phyloP scores from a whole-genome alignment of 176 grass and related monocot genomes.

The Paspalum vaginatum region DNA sequence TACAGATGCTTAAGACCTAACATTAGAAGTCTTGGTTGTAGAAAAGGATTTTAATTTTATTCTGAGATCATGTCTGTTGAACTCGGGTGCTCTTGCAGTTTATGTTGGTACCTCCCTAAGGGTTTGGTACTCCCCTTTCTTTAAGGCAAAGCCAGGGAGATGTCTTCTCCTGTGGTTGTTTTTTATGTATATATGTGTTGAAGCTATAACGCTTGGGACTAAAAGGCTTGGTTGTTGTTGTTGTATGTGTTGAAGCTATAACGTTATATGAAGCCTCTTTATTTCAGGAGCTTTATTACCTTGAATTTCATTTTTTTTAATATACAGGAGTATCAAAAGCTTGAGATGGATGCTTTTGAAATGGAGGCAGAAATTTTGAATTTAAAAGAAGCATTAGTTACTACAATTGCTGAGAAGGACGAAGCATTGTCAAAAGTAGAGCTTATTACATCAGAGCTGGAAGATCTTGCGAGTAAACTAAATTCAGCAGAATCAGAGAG shows the following conservation, averaged over 20 bases:
- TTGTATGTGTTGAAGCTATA: neutral
- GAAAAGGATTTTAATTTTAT: neutral
- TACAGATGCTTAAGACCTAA: neutral
- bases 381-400: slow-evolving; percentile 66
- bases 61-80: neutral
- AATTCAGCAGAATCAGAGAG: slow-evolving; percentile 57
- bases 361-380: slow-evolving; percentile 71
- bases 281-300: slow-evolving; percentile 15
- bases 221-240: no score
- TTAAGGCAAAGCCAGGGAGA: neutral
- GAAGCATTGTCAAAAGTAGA: slow-evolving; percentile 64
- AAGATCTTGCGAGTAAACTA: slow-evolving; percentile 60
- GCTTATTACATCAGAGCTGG: slow-evolving; percentile 58
- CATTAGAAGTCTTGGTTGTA: neutral
- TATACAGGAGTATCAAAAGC: slow-evolving; percentile 77
- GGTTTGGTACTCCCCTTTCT: neutral
- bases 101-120: neutral
- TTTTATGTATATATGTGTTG: neutral
- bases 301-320: slow-evolving; percentile 30
- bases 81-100: neutral
- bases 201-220: no score
- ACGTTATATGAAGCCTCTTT: neutral
- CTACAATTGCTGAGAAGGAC: slow-evolving; percentile 70
- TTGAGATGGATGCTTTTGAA: slow-evolving; percentile 66
- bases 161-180: neutral